A percentile compares a stretch with the other conserved stretches of the same genome.
Conservation (phyloP, 805 yeast species). For the Metschnikowia proteae region DNA sequence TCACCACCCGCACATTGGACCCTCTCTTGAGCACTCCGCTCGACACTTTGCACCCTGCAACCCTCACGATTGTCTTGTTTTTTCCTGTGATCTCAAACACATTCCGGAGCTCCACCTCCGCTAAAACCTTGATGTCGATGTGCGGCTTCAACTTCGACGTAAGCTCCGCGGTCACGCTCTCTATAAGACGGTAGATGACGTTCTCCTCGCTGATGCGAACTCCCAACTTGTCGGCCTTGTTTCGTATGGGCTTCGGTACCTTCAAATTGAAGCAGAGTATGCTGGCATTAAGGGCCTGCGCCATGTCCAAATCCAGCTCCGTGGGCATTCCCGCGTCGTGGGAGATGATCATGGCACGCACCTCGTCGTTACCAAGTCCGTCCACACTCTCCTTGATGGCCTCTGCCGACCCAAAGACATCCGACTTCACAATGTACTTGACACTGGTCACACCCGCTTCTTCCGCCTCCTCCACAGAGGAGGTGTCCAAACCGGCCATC, state of each 20-base stretch:
- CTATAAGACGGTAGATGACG: constrained; percentile 84
- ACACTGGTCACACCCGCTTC: constrained; percentile 21
- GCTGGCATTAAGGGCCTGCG: constrained; percentile 49
- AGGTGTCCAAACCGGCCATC: constrained; percentile 55
- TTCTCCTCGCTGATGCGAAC: constrained; percentile 63
- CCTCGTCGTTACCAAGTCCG: constrained; percentile 85
- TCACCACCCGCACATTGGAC: constrained; percentile 53
- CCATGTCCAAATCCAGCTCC: constrained; percentile 40
- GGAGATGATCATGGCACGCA: constrained; percentile 61
- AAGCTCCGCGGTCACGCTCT: constrained; percentile 68
- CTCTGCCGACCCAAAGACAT: constrained; percentile 92
- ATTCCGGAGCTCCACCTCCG: constrained; percentile 67
- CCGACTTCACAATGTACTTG: constrained; percentile 75
- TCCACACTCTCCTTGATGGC: constrained; percentile 82
- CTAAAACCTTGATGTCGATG: constrained; percentile 59
- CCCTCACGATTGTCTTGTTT: constrained; percentile 47
- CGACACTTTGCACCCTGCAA: constrained; percentile 85
- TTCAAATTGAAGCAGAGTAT: constrained; percentile 77
- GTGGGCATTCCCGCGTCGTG: constrained; percentile 78
- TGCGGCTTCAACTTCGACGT: constrained; percentile 60
- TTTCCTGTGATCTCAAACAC: constrained; percentile 66
- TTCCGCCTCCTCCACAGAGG: constrained; percentile 37
- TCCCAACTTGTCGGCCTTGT: constrained; percentile 53
- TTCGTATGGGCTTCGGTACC: constrained; percentile 58
- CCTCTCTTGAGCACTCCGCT: constrained; percentile 64